Evolutionary conservation across 2,329 filamentous ascomycete genomes (phyloP), one percentile per base, ranked within the genome.

Genomic region (Epichloe gansuensis): DNA sequence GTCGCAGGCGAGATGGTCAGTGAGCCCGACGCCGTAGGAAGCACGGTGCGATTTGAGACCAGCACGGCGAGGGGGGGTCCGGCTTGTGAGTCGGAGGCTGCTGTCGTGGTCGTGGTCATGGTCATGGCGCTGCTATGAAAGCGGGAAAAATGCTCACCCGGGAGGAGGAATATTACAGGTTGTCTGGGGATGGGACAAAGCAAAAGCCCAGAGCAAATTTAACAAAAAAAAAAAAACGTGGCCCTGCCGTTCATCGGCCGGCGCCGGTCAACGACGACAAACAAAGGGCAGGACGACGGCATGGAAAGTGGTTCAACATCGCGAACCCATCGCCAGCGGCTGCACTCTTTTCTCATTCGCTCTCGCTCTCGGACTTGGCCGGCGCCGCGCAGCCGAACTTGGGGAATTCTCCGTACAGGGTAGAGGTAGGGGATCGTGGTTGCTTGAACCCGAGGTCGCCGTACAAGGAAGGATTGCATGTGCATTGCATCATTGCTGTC

Each of bases 31-130:
- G 80, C 75, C 53, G 85, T 82, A 45, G 84, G 85, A 60, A 97
- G 74, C 49, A 97, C 82, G 53, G 87, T 87, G 60, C 90, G 81
- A 27, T 84, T 86, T 1, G 93, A 97, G 53, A 85, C 85, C 53
- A 97, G 76, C 53, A 96, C 87, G 43, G 81, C 82, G 61, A 90
- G 62, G 42, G 42, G 70, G 42, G 70, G 64, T 44, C 64, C 69
- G 21, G 61, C 55, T 54, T 61, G 56, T n/a, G 59, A 52, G 39
- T 51, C 53, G 38, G 57, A 59, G 45, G 60, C 62, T 40, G 65
- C 63, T 66, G 71, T 71, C 43, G 8, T 17, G 25, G 40, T 48
- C 31, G 23, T 27, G 23, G 27, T 44, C 23, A 13, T n/a, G 41
- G 23, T 21, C 17, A 21, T 21, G 31, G 31, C 31, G 31, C 31